Evolutionary conservation across 2,329 filamentous ascomycete genomes (phyloP).

Genomic region (Lachnellula suecica): DNA sequence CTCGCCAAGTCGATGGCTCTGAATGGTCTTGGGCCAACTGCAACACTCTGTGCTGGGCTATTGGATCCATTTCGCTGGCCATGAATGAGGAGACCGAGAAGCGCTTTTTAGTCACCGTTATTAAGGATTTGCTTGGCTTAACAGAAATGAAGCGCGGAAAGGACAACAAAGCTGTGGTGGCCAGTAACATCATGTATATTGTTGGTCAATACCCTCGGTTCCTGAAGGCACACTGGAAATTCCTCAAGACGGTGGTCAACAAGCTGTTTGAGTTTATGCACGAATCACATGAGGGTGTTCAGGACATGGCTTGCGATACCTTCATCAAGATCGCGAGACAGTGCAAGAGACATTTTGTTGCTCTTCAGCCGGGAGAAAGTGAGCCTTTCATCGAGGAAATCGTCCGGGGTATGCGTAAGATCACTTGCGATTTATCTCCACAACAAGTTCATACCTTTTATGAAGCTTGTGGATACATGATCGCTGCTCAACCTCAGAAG

Average conservation of each 20-base stretch:
- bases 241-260: slow-evolving; percentile 98
- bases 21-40: slow-evolving; percentile 99
- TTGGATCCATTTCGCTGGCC: slow-evolving; percentile 95
- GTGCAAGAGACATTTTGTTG: slow-evolving; percentile 95
- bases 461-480: slow-evolving; percentile 99
- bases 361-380: slow-evolving; percentile 86
- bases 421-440: slow-evolving; percentile 90
- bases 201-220: slow-evolving; percentile 98
- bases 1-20: slow-evolving; percentile 87
- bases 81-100: slow-evolving; percentile 99
- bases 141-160: slow-evolving; percentile 99
- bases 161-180: slow-evolving; percentile 98
- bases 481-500: slow-evolving; percentile 94
- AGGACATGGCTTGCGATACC: slow-evolving; percentile 99
- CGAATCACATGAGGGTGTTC: slow-evolving; percentile 97
- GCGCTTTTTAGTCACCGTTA: slow-evolving; percentile 95
- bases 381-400: slow-evolving; percentile 99
- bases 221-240: slow-evolving; percentile 99
- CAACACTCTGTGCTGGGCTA: slow-evolving; percentile 99
- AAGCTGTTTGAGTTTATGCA: slow-evolving; percentile 99
- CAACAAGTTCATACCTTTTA: slow-evolving; percentile 99
- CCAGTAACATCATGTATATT: slow-evolving; percentile 99
- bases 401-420: slow-evolving; percentile 91
- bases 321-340: slow-evolving; percentile 99
- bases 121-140: slow-evolving; percentile 93